Base-by-base conservation (phyloP, 805 yeast genomes). In the Nakazawaea siamensis region DNA sequence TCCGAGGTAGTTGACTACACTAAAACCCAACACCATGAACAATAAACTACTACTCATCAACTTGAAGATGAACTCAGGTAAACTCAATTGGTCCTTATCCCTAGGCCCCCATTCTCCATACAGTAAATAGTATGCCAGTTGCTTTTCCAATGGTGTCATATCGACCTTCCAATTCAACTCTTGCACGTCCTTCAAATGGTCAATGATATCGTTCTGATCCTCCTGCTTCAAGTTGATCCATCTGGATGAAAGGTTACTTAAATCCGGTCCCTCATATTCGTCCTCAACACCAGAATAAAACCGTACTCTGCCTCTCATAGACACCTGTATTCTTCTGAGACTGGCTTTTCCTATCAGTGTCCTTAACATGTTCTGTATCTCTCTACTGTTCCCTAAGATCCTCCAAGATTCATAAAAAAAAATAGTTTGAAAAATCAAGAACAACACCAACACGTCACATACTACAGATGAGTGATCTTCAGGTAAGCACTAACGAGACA, bases 81-180 rank as follows among this genome's bases (percentile, higher is more conserved):
- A 19, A 17, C 45, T 55, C 49, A 58, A 39, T 16, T 38, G 24
- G 6, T 40, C 40, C 4, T 25, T 26, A 36, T 60, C 63, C 54
- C 81, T 62, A 41, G 80, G 75, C 14, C 81, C 81, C 80, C 80
- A 74, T 42, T 62, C 64, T 17, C 81, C 81, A 45, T 70, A 74
- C 16, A 76, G 67, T 38, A 74, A 67, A 54, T 64, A 73, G 52
- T 69, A 71, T 16, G 73, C 71, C 17, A 80, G 78, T 48, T 60
- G 64, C 60, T 73, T 74, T 51, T 74, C 80, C 41, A 69, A 76
- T 14, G 49, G 35, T 20, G 66, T 58, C 43, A 74, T 58, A 34
- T 49, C 50, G 2, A 25, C 18, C 21, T 44, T 45, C 68, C 68
- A 62, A 11, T 51, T 53, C 34, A 55, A 54, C 38, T 54, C 54